These are phyloP conservation scores for Trichophaea hybrida DNA, from an alignment of 2,329 filamentous ascomycete genomes.

Conservation along the genomic window DNA sequence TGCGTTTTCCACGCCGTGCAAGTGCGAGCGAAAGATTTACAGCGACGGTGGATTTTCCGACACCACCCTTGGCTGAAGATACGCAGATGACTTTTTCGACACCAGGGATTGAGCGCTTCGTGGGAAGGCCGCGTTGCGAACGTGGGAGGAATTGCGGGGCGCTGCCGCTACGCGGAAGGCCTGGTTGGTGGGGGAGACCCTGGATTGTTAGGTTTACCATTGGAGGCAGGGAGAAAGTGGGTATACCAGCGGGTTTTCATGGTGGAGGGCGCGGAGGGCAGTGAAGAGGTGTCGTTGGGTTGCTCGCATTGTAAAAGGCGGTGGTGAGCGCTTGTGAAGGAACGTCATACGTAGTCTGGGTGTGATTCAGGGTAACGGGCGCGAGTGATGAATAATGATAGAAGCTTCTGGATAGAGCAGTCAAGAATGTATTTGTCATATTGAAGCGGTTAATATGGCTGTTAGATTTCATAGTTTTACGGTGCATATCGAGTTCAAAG, in stretches of 20 bases:
- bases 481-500: too few species aligned
- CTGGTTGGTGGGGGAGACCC: conserved; percentile 31
- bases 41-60: conserved; percentile 89
- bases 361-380: too few species aligned
- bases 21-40: conserved; percentile 73
- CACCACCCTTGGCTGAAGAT: conserved; percentile 93
- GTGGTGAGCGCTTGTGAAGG: too few species aligned
- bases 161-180: conserved; percentile 62
- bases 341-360: too few species aligned
- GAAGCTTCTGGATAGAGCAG: too few species aligned
- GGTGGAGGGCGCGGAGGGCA: conserved; percentile 40
- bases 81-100: conserved; percentile 92
- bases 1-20: conserved; percentile 63
- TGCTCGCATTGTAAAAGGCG: too few species aligned
- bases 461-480: too few species aligned
- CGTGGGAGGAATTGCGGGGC: conserved; percentile 50
- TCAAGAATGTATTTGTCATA: too few species aligned
- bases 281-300: conserved; percentile 37
- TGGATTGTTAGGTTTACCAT: background rate
- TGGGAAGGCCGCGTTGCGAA: conserved; percentile 66
- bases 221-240: background rate
- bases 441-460: too few species aligned
- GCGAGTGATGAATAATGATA: too few species aligned
- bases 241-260: conserved; percentile 78
- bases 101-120: conserved; percentile 64